Conservation (phyloP, 2,329 filamentous ascomycete genomes). For the Lasiodiplodia gonubiensis region DNA sequence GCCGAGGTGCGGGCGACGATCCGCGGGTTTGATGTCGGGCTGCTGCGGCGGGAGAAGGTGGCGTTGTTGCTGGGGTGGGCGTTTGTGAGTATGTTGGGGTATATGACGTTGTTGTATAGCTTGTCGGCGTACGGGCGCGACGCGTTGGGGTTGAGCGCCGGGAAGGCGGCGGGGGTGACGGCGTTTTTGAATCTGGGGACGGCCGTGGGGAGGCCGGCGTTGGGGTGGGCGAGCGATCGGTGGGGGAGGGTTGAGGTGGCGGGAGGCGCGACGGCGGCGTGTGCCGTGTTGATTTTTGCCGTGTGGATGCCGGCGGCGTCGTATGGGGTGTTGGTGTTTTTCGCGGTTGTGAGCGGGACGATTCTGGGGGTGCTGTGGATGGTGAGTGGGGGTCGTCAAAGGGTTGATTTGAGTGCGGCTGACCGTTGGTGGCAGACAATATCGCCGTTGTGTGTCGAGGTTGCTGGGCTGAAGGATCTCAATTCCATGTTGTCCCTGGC, state of each 20-base stretch:
- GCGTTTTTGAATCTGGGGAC: slow-evolving; percentile 57
- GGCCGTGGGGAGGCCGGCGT: slow-evolving; percentile 52
- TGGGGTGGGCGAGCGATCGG: slow-evolving; percentile 54
- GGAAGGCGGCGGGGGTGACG: slow-evolving; percentile 49
- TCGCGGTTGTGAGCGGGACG: slow-evolving; percentile 51
- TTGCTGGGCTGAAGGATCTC: slow-evolving; percentile 49
- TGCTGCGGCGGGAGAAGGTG: slow-evolving; percentile 40
- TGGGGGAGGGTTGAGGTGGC: slow-evolving; percentile 53
- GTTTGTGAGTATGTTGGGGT: slow-evolving; percentile 55
- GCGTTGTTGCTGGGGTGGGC: slow-evolving; percentile 49
- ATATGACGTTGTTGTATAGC: slow-evolving; percentile 55
- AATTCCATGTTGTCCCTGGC: slow-evolving; percentile 48
- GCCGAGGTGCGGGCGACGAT: background rate
- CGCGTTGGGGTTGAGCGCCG: slow-evolving; percentile 46
- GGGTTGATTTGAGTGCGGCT: background rate
- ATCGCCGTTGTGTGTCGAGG: slow-evolving; percentile 48
- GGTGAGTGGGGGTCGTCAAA: slow-evolving; percentile 34
- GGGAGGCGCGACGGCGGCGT: slow-evolving; percentile 42
- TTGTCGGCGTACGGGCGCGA: slow-evolving; percentile 55
- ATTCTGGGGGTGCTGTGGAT: slow-evolving; percentile 58
- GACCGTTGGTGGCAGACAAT: slow-evolving; percentile 39
- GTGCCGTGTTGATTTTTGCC: slow-evolving; percentile 45
- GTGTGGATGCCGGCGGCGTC: slow-evolving; percentile 55
- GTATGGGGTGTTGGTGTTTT: slow-evolving; percentile 52
- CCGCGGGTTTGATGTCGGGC: background rate